These are phyloP conservation scores for Verticillium nonalfalfae DNA, from an alignment of 2,329 filamentous ascomycete genomes.

Conservation along the genomic window DNA sequence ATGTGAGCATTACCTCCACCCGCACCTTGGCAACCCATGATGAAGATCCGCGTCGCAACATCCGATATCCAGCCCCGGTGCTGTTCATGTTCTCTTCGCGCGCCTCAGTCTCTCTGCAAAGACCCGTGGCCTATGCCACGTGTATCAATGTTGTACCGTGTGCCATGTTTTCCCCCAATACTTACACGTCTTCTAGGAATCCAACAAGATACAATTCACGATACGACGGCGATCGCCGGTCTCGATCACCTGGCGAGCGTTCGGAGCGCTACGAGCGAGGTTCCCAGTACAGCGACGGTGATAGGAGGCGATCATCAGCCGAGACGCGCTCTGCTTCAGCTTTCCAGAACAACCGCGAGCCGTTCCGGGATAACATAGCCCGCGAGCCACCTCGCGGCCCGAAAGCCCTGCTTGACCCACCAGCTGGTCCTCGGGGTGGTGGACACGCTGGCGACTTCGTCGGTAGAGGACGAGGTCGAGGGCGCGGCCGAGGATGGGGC, in stretches of 20 bases:
- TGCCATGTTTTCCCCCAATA: background rate
- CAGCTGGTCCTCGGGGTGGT: constrained; percentile 61
- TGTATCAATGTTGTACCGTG: background rate
- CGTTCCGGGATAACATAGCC: constrained; percentile 34
- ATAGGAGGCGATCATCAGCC: constrained; percentile 62
- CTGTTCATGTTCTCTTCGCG: background rate
- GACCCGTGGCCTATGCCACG: background rate
- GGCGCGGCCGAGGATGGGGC: constrained; percentile 48
- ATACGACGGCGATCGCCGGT: constrained; percentile 58
- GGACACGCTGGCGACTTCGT: constrained; percentile 60
- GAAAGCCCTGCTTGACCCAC: constrained; percentile 67
- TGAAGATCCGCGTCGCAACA: background rate
- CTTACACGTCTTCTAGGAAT: constrained; percentile 28
- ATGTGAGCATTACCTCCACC: constrained; percentile 10
- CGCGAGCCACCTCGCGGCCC: constrained; percentile 77
- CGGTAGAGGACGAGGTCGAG: constrained; percentile 45
- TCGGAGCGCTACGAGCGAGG: constrained; percentile 58
- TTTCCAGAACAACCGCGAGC: constrained; percentile 57
- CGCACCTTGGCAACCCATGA: background rate
- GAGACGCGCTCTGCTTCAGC: constrained; percentile 47
- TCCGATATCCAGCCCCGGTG: background rate
- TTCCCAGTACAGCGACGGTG: constrained; percentile 53
- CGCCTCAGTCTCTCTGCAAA: background rate
- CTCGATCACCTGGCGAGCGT: constrained; percentile 60
- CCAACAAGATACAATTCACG: constrained; percentile 48